Conservation (phyloP, 495 filamentous ascomycete genomes). For the Podospora fimiseda region DNA sequence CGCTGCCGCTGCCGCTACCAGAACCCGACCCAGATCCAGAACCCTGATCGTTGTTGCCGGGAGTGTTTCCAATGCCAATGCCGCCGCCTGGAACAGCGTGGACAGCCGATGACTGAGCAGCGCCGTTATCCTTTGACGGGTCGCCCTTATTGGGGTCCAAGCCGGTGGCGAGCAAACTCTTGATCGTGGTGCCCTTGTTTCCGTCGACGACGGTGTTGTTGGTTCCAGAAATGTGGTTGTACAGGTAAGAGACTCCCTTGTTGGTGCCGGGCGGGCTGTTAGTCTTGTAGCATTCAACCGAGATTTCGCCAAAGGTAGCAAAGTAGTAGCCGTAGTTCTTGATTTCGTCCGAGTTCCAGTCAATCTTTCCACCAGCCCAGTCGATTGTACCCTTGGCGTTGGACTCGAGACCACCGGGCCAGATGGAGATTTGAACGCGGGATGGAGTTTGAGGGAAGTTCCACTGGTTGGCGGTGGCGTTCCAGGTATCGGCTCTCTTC, state of each 20-base stretch:
- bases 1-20: slow-evolving; percentile 8
- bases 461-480: slow-evolving; percentile 74
- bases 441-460: slow-evolving; percentile 87
- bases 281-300: slow-evolving; percentile 77
- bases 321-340: slow-evolving; percentile 83
- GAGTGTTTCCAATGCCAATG: slow-evolving; percentile 14
- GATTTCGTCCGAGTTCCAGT: slow-evolving; percentile 82
- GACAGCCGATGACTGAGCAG: slow-evolving; percentile 21
- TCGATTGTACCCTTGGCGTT: slow-evolving; percentile 80
- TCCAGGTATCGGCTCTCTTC: slow-evolving; percentile 73
- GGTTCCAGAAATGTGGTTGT: slow-evolving; percentile 55
- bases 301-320: slow-evolving; percentile 69
- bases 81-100: slow-evolving; percentile 33
- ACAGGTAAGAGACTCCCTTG: slow-evolving; percentile 65
- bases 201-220: slow-evolving; percentile 72
- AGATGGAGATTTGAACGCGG: slow-evolving; percentile 91
- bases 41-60: slow-evolving; percentile 8
- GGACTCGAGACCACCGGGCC: slow-evolving; percentile 78
- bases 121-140: slow-evolving; percentile 21
- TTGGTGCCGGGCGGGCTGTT: slow-evolving; percentile 52
- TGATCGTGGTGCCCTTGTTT: slow-evolving; percentile 69
- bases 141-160: slow-evolving; percentile 56
- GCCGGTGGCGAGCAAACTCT: slow-evolving; percentile 71
- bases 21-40: slow-evolving; percentile 5
- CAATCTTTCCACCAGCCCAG: slow-evolving; percentile 86